Base-by-base conservation (phyloP, 1,139 yeast genomes). In the Candida neerlandica region DNA sequence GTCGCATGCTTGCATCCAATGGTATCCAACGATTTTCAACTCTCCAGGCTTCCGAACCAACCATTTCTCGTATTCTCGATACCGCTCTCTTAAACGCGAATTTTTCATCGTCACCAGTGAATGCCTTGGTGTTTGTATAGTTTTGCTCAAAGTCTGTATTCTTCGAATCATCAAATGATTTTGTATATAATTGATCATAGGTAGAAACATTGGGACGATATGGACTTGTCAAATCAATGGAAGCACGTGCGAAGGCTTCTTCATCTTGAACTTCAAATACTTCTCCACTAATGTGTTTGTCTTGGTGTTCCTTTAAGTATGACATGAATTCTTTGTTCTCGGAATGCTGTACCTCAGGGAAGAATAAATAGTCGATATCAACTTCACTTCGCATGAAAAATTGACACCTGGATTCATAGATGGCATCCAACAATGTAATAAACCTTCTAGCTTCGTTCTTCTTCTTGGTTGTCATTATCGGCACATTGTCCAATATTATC, bases 81-180 rank as follows among this genome's bases (percentile, higher is more conserved):
- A 85, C 85, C 0, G 92, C 91, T 55, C 92, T 66, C 55, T 82
- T 83, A 59, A 81, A 86, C 2, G 94, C 91, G 68, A 86, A 86
- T 65, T 78, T 79, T 61, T 86, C 92, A 64, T 86, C 92, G 58
- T 86, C 91, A 27, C 94, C 92, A 0, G 90, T 86, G 57, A 86
- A 86, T 2, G 85, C 85, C 16, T 72, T 70, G 12, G 77, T 62
- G 45, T 82, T 74, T 16, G 78, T 73, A 58, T 75, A 83, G 58
- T 82, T 75, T 9, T 56, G 51, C 23, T 51, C 48, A 0, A 32
- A 21, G 10, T 23, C 19, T 11, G 45, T 44, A 15, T 45, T 57
- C 23, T 50, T 52, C 35, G 56, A 61, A 51, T 73, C 81, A 16
- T 60, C 65, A 57, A 68, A 78, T 6, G 65, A 66, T 40, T 67